phyloP scores from a whole-genome alignment of 495 filamentous ascomycete species.

The Lasiosphaeriaceae sp. region DNA sequence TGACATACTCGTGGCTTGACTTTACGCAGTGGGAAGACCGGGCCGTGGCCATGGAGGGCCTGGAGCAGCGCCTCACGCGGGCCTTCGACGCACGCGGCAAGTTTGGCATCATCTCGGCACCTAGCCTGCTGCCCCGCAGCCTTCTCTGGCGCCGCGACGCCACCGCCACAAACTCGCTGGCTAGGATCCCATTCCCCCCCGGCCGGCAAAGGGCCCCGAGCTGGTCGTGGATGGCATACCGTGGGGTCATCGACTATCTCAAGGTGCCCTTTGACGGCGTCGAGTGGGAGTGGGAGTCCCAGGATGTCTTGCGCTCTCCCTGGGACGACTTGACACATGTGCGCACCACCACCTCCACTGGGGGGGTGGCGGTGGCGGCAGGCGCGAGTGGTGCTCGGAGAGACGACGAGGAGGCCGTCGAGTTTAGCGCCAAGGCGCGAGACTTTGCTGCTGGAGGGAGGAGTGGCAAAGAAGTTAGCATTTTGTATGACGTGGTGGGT shows the following conservation, averaged over 20 bases:
- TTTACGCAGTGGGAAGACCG: constrained; percentile 25
- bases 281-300: constrained; percentile 21
- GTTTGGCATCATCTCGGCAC: constrained; percentile 20
- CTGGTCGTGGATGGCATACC: constrained; percentile 32
- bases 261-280: constrained; percentile 12
- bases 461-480: constrained; percentile 1
- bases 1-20: constrained; percentile 28
- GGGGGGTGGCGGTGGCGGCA: no score
- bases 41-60: constrained; percentile 27
- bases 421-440: background rate
- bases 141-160: constrained; percentile 21
- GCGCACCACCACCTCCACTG: no score
- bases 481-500: constrained; percentile 6
- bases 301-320: no score
- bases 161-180: background rate
- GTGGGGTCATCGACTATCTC: constrained; percentile 22
- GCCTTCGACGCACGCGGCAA: constrained; percentile 18
- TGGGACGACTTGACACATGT: no score
- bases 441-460: background rate
- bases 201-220: constrained; percentile 6
- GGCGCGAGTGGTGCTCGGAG: no score
- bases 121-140: constrained; percentile 14
- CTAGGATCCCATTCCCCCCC: constrained; percentile 6
- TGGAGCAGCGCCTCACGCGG: constrained; percentile 25
- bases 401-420: no score